phyloP scores from a whole-genome alignment of 257 asterid species.

The Voacanga thouarsii region DNA sequence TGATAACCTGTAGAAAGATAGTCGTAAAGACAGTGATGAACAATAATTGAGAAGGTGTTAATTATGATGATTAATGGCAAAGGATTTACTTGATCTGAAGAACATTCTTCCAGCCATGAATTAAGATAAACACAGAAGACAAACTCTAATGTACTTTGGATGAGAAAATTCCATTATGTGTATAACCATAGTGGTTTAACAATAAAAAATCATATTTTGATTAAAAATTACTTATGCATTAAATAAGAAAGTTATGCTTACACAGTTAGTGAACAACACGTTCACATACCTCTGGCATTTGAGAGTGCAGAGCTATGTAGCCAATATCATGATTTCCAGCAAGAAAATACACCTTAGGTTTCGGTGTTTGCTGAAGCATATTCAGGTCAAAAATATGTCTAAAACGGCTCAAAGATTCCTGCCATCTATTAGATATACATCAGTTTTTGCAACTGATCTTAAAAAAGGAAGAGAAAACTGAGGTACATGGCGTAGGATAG shows the following conservation, averaged over 20 bases:
- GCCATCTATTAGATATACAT: slow-evolving; percentile 52
- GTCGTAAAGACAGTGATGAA: slow-evolving; percentile 5
- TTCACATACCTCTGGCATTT: slow-evolving; percentile 56
- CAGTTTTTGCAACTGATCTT: slow-evolving; percentile 8
- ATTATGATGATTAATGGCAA: not conserved
- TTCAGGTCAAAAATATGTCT: slow-evolving; percentile 79
- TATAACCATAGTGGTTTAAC: not conserved
- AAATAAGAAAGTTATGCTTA: not conserved
- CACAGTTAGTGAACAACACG: slow-evolving; percentile 6
- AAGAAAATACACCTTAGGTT: slow-evolving; percentile 49
- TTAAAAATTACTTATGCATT: not conserved
- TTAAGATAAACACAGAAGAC: not conserved
- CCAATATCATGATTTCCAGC: slow-evolving; percentile 95
- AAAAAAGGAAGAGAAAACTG: slow-evolving; percentile 6
- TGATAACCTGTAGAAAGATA: slow-evolving; percentile 48
- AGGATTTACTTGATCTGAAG: not conserved
- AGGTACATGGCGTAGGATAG: not conserved
- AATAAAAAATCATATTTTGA: not conserved
- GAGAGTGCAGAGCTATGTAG: slow-evolving; percentile 62
- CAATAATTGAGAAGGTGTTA: not conserved
- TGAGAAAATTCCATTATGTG: not conserved
- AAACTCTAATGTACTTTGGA: not conserved
- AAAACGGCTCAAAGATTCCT: slow-evolving; percentile 84
- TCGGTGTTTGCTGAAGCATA: slow-evolving; percentile 51
- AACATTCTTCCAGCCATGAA: not conserved